Evolutionary conservation across 345 rosid species (phyloP).

Genomic region (Brassica napus): DNA sequence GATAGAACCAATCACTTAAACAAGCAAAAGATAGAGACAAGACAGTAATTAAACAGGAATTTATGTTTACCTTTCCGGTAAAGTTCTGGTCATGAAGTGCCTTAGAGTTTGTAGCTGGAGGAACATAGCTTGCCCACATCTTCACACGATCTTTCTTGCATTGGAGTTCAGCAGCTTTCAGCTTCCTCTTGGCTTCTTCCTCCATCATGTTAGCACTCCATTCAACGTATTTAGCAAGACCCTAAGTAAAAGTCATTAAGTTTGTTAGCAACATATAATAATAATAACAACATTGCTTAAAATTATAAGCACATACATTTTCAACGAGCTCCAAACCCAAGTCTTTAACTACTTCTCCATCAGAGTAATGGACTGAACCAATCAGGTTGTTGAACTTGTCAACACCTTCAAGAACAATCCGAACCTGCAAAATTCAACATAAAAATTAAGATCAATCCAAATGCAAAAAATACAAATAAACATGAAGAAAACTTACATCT

Average conservation of each 20-base stretch:
- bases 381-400: conserved; percentile 92
- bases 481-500: conserved; percentile 57
- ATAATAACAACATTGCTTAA: not conserved
- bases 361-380: conserved; percentile 91
- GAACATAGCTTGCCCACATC: conserved; percentile 85
- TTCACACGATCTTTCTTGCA: conserved; percentile 74
- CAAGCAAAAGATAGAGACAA: not conserved
- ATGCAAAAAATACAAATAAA: conserved; percentile 13
- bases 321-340: conserved; percentile 91
- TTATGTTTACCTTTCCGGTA: conserved; percentile 71
- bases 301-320: conserved; percentile 54
- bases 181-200: conserved; percentile 73
- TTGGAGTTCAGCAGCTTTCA: conserved; percentile 87
- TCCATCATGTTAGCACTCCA: conserved; percentile 99
- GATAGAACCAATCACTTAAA: not conserved
- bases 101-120: conserved; percentile 80
- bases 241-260: conserved; percentile 46
- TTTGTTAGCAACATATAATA: conserved; percentile 5
- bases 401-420: conserved; percentile 93
- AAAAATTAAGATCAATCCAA: conserved; percentile 14
- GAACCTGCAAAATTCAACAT: conserved; percentile 58
- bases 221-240: conserved; percentile 93
- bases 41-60: not conserved
- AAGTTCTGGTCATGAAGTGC: conserved; percentile 90
- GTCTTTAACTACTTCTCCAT: conserved; percentile 83